These are phyloP conservation scores for Coemansia sp. DNA, from an alignment of 192 early-diverging fungal species.

Conservation along the genomic window DNA sequence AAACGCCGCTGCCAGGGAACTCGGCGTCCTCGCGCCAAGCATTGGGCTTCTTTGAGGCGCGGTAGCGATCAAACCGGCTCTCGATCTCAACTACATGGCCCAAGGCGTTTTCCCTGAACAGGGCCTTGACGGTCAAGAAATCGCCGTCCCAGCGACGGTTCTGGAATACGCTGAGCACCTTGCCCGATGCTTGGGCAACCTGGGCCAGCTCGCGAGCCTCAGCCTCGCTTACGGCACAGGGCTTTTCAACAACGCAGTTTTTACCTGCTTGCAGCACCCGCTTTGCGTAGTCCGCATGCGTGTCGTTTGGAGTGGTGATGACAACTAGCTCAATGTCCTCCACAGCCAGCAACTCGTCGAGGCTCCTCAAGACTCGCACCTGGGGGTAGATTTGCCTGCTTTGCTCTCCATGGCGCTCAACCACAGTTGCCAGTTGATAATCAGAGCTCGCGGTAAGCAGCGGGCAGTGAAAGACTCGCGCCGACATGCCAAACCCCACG, in stretches of 20 bases:
- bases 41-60: slow-evolving; percentile 63
- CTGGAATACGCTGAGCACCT: slow-evolving; percentile 72
- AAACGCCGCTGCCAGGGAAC: slow-evolving; percentile 68
- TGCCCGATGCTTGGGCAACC: slow-evolving; percentile 60
- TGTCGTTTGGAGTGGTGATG: slow-evolving; percentile 71
- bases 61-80: slow-evolving; percentile 75
- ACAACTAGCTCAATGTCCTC: slow-evolving; percentile 69
- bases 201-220: slow-evolving; percentile 65
- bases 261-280: slow-evolving; percentile 66
- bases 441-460: slow-evolving; percentile 59
- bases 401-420: slow-evolving; percentile 59
- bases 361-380: slow-evolving; percentile 52
- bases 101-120: slow-evolving; percentile 59
- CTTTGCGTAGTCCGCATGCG: slow-evolving; percentile 65
- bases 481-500: slow-evolving; percentile 68
- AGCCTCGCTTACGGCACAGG: slow-evolving; percentile 65
- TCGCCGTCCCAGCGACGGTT: slow-evolving; percentile 85
- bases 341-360: slow-evolving; percentile 60
- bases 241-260: slow-evolving; percentile 80
- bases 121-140: slow-evolving; percentile 70
- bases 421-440: slow-evolving; percentile 59
- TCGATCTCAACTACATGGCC: slow-evolving; percentile 76
- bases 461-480: slow-evolving; percentile 66
- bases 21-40: slow-evolving; percentile 70
- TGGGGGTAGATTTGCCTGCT: slow-evolving; percentile 56